phyloP scores from a whole-genome alignment of 805 yeast genomes.

The Barnettozyma pratensis region DNA sequence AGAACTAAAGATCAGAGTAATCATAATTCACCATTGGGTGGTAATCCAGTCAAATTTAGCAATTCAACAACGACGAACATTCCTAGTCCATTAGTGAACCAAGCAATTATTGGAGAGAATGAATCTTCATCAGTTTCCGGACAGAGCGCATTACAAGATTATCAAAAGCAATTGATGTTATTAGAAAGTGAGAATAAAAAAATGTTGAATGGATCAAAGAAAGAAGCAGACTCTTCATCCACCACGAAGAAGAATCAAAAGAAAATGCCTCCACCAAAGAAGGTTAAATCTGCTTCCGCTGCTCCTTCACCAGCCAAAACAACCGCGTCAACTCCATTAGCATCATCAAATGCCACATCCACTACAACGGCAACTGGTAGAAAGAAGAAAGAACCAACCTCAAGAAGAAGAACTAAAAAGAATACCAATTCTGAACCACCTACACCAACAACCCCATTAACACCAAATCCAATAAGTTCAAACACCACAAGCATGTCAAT shows the following conservation, averaged over 20 bases:
- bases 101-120: constrained; percentile 14
- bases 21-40: constrained; percentile 11
- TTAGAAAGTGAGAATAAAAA: constrained; percentile 74
- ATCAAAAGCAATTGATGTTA: constrained; percentile 72
- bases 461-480: constrained; percentile 23
- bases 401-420: constrained; percentile 16
- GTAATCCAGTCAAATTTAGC: constrained; percentile 6
- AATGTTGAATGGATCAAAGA: constrained; percentile 50
- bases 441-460: constrained; percentile 37
- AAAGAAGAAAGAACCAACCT: constrained; percentile 21
- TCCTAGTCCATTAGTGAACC: constrained; percentile 21
- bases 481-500: constrained; percentile 4
- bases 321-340: constrained; percentile 2
- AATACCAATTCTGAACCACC: constrained; percentile 33
- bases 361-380: constrained; percentile 3
- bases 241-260: constrained; percentile 7
- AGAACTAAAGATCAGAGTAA: not conserved
- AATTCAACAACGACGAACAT: constrained; percentile 17
- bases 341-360: constrained; percentile 3
- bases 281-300: constrained; percentile 4
- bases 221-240: constrained; percentile 15
- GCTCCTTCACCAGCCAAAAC: constrained; percentile 10
- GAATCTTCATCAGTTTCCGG: constrained; percentile 13
- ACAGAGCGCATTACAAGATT: constrained; percentile 61
- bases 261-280: constrained; percentile 25